Conservation (phyloP, 495 filamentous ascomycete species). For the Penicillium simplicissimum region DNA sequence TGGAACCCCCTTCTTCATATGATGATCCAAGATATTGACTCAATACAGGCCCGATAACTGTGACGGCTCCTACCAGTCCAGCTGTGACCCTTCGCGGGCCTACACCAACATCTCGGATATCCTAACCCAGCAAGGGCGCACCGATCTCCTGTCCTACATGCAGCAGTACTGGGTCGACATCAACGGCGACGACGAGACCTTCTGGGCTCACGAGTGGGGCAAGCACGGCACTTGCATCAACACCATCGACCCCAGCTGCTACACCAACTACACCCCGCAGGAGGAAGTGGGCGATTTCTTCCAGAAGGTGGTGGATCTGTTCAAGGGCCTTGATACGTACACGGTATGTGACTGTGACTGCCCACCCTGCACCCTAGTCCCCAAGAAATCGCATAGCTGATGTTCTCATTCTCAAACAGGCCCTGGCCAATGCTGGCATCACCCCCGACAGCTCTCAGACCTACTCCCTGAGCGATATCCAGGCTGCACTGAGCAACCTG, state of each 20-base stretch:
- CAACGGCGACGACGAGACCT: slow-evolving; percentile 58
- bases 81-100: slow-evolving; percentile 62
- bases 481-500: slow-evolving; percentile 56
- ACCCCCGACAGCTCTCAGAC: slow-evolving; percentile 58
- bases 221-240: slow-evolving; percentile 71
- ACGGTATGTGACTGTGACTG: slow-evolving; percentile 42
- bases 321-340: slow-evolving; percentile 64
- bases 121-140: slow-evolving; percentile 55
- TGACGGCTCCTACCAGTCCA: slow-evolving; percentile 70
- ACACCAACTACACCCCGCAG: slow-evolving; percentile 58
- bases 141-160: slow-evolving; percentile 67
- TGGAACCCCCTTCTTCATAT: no score
- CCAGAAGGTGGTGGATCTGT: slow-evolving; percentile 56
- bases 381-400: not conserved
- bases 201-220: slow-evolving; percentile 82
- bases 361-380: not conserved
- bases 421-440: slow-evolving; percentile 63
- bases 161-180: slow-evolving; percentile 68
- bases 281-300: slow-evolving; percentile 63
- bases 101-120: slow-evolving; percentile 69
- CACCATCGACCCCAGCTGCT: slow-evolving; percentile 71
- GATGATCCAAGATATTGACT: slow-evolving; percentile 1
- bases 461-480: slow-evolving; percentile 62
- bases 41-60: slow-evolving; percentile 70
- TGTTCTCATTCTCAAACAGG: slow-evolving; percentile 28